phyloP scores from a whole-genome alignment of 192 early-diverging fungal species.

The Linnemannia schmuckeri region DNA sequence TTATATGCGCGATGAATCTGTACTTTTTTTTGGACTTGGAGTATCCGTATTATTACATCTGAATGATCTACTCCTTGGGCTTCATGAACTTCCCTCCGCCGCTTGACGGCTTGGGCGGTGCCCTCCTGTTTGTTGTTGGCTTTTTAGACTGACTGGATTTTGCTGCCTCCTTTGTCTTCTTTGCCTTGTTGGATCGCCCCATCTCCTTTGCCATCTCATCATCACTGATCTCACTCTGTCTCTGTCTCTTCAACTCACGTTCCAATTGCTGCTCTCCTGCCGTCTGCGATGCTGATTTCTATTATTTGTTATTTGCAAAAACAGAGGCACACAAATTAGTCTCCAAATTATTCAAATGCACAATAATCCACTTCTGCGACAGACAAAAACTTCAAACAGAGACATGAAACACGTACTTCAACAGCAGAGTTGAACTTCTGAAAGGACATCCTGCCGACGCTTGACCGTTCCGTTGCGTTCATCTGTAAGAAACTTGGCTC shows the following conservation, averaged over 20 bases:
- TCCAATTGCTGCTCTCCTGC: conserved; percentile 44
- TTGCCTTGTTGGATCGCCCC: conserved; percentile 20
- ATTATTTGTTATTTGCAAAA: not conserved
- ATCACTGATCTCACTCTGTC: conserved; percentile 32
- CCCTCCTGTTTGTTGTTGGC: conserved; percentile 26
- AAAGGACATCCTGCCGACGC: conserved; percentile 39
- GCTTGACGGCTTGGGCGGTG: conserved; percentile 20
- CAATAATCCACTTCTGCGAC: not conserved
- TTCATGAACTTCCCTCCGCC: conserved; percentile 14
- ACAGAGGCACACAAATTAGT: not conserved
- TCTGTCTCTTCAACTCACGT: conserved; percentile 41
- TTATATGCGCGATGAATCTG: not conserved
- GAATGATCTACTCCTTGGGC: conserved; percentile 15
- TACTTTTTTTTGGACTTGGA: not conserved
- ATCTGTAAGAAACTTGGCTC: conserved; percentile 57
- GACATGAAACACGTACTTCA: conserved; percentile 12
- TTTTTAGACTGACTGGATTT: conserved; percentile 12
- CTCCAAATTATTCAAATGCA: not conserved
- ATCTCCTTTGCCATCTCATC: conserved; percentile 46
- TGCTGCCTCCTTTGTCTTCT: conserved; percentile 30
- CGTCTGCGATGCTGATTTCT: conserved; percentile 35
- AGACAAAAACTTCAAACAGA: not conserved
- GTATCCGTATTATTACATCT: not conserved
- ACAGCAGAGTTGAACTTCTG: conserved; percentile 48
- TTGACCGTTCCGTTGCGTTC: conserved; percentile 32